Evolutionary conservation across 2,329 filamentous ascomycete genomes (phyloP).

Genomic region (Trichoderma sp.): DNA sequence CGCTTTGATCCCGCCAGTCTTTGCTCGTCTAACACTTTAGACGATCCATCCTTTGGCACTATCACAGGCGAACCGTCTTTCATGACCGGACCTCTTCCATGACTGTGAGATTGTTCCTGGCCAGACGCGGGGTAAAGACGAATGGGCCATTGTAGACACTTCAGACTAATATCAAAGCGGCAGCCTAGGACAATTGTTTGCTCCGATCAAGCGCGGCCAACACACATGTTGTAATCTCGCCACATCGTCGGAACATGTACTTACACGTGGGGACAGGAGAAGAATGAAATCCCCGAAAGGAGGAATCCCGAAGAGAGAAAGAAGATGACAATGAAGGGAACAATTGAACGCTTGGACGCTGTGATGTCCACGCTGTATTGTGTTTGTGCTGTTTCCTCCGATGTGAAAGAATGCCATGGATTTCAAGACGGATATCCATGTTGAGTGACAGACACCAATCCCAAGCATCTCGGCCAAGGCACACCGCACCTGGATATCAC

Average conservation of each 20-base stretch:
- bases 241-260: background rate
- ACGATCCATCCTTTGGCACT: background rate
- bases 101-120: background rate
- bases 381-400: background rate
- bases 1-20: background rate
- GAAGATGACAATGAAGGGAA: background rate
- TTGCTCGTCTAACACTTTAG: background rate
- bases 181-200: background rate
- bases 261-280: background rate
- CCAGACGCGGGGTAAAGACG: background rate
- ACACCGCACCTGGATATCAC: background rate
- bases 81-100: background rate
- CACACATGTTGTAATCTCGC: background rate
- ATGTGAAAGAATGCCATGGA: background rate
- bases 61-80: background rate
- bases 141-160: background rate
- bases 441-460: background rate
- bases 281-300: background rate
- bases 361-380: background rate
- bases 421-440: background rate
- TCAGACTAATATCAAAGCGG: background rate
- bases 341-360: background rate
- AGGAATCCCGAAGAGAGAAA: background rate
- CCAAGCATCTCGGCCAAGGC: background rate
- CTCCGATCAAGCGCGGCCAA: background rate